Evolutionary conservation across 495 filamentous ascomycete genomes (phyloP), one percentile per base, ranked within the genome.

Genomic region (Tuber microsphaerosporum): DNA sequence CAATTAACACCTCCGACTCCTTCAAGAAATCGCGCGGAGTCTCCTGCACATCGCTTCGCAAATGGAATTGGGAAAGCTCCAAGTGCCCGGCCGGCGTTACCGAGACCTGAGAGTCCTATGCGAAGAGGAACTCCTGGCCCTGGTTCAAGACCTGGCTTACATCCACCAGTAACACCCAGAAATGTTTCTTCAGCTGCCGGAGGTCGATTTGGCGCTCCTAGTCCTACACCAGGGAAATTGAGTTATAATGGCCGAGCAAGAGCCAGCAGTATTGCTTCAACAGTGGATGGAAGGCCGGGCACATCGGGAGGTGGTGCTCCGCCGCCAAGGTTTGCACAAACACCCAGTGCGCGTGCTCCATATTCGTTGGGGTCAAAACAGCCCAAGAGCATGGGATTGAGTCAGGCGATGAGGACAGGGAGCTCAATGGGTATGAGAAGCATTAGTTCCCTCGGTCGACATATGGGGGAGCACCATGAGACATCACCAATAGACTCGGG

Each of bases 21-120:
- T 10, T 56, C 68, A 7, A 76, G 75, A 82, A 76, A 79, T 79
- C 74, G 81, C 31, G 17, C 81, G 12, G 81, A 82, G 70, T 82
- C 81, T 20, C 80, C 80, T 26, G 51, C 73, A 20, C 71, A 75
- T 69, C 77, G 78, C 26, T 65, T 34, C 14, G 56, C 14, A 31
- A 80, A 73, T 45, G 95, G 94, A 0, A 92, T 92, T 14, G 88
- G 89, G n/a, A 88, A 91, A 81, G 90, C 91, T 37, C 83, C 88
- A 37, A 93, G 91, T 81, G 90, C 89, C 31, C 89, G 91, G 69
- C 90, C 91, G 9, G 97, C 95, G 45, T 86, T 97, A 61, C 91
- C 92, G 75, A 76, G 80, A 14, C 71, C 81, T 2, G 81, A 82
- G 46, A 82, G 80, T 14, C 81, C 81, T 48, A 48, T 82, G 43